Percentiles rank a stretch among this genome's conserved stretches.
phyloP scores from a whole-genome alignment of 73 alveolate genomes.

The Tetrahymena elliotti region DNA sequence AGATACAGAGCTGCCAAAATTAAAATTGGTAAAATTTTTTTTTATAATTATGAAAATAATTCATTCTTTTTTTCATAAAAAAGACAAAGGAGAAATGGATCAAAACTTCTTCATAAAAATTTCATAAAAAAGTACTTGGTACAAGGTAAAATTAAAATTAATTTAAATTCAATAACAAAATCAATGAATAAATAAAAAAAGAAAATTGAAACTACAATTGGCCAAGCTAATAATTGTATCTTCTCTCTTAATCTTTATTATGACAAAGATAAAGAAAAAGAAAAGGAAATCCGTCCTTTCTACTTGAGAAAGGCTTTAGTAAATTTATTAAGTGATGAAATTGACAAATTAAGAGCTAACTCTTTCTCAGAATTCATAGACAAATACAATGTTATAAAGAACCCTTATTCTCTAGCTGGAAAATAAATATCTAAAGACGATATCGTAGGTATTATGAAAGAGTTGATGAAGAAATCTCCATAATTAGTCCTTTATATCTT shows the following conservation, averaged over 20 bases:
- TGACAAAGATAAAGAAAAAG: neutral
- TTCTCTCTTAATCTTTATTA: neutral
- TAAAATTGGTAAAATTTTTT: neutral
- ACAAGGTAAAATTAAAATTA: neutral
- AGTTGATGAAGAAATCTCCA: neutral
- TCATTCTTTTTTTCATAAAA: neutral
- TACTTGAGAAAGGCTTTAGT: slow-evolving; percentile 33
- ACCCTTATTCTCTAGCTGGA: neutral
- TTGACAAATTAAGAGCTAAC: slow-evolving; percentile 26
- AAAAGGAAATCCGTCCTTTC: slow-evolving; percentile 25
- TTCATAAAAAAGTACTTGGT: neutral
- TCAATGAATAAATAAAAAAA: neutral
- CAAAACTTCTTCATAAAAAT: neutral
- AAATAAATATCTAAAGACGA: neutral
- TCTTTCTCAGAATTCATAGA: neutral
- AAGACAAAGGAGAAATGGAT: neutral
- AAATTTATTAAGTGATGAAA: slow-evolving; percentile 21
- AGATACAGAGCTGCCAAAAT: slow-evolving; percentile 15
- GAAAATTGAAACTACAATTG: neutral
- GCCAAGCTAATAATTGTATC: neutral
- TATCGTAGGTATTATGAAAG: neutral
- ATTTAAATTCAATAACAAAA: neutral
- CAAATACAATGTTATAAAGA: neutral
- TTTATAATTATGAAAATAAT: neutral
- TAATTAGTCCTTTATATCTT: neutral